Evolutionary conservation across 2,329 filamentous ascomycete species (phyloP).

Genomic region (Colletotrichum sp.): DNA sequence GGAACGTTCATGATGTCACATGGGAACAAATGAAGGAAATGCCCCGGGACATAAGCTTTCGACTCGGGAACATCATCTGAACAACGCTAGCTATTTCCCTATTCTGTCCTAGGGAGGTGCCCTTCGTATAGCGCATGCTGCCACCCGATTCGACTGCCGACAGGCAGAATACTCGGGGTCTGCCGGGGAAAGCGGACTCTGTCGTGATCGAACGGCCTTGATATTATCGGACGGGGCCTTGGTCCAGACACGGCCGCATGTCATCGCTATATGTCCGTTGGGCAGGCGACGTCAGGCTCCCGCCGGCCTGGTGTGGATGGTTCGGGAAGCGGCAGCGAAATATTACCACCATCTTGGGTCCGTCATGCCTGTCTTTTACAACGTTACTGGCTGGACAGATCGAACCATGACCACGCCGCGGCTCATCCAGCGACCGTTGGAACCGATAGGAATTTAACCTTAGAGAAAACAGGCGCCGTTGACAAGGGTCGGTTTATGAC

Average conservation of each 20-base stretch:
- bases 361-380: neutral
- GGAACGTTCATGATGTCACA: neutral
- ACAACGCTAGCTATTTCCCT: neutral
- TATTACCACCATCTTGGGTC: neutral
- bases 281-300: neutral
- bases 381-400: neutral
- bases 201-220: neutral
- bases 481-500: neutral
- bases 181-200: neutral
- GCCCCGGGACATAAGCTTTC: neutral
- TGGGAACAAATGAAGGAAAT: neutral
- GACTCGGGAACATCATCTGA: slow-evolving; percentile 1
- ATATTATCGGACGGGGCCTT: neutral
- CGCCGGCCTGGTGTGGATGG: neutral
- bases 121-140: neutral
- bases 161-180: neutral
- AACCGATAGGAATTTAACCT: neutral
- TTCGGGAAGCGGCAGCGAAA: neutral
- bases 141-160: neutral
- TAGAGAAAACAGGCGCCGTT: neutral
- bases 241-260: neutral
- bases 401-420: neutral
- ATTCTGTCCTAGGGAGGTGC: neutral
- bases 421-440: neutral
- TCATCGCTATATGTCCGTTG: neutral